Evolutionary conservation across 371 early-diverging fungal genomes (phyloP).

Genomic region (Mucor ambiguus): DNA sequence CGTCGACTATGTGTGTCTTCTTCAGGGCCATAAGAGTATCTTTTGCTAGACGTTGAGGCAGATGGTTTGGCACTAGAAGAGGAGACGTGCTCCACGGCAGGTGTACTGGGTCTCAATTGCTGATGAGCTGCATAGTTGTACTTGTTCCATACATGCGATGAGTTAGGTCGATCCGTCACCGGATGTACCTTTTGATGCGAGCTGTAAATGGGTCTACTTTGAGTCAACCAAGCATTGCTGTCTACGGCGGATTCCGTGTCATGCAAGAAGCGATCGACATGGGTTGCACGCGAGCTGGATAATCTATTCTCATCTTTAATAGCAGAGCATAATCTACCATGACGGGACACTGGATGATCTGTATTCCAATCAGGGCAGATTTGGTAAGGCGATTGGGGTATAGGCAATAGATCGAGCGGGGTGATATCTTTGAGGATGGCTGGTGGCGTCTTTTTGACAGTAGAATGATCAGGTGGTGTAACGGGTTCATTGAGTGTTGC

Average conservation of each 20-base stretch:
- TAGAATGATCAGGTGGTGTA: slow-evolving; percentile 21
- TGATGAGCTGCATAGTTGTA: slow-evolving; percentile 24
- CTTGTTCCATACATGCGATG: slow-evolving; percentile 16
- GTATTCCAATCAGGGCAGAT: slow-evolving; percentile 30
- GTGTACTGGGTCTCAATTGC: slow-evolving; percentile 14
- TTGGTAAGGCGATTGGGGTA: slow-evolving; percentile 24
- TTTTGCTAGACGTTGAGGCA: neutral
- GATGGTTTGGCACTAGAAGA: neutral
- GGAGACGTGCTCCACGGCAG: slow-evolving; percentile 8
- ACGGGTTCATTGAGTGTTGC: slow-evolving; percentile 9
- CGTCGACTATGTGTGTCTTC: slow-evolving; percentile 9
- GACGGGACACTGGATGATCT: slow-evolving; percentile 8
- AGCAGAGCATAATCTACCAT: slow-evolving; percentile 15
- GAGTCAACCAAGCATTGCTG: slow-evolving; percentile 12
- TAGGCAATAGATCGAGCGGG: slow-evolving; percentile 19
- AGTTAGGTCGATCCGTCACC: slow-evolving; percentile 19
- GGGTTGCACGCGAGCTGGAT: neutral
- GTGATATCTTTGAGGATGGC: slow-evolving; percentile 10
- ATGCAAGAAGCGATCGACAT: slow-evolving; percentile 16
- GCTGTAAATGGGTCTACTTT: slow-evolving; percentile 28
- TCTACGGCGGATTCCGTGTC: slow-evolving; percentile 4
- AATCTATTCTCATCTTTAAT: neutral
- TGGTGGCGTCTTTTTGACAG: neutral
- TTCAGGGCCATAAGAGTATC: neutral
- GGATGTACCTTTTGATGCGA: slow-evolving; percentile 34